Percentiles rank a stretch among this genome's conserved stretches.
Evolutionary conservation across 179 eudicot genomes (phyloP).

Genomic region (Patellifolia procumbens): DNA sequence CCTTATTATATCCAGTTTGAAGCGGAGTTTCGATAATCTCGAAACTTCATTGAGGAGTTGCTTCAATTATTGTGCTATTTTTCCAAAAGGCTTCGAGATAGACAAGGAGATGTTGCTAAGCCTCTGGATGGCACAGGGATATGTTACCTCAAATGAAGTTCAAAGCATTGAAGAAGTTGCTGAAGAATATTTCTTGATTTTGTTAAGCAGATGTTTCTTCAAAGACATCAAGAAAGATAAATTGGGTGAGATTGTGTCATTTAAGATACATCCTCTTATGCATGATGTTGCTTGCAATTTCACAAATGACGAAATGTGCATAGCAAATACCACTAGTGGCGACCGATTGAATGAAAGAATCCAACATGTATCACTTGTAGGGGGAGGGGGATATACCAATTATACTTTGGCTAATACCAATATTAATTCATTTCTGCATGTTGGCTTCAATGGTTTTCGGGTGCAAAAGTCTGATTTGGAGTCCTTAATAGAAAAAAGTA

Average conservation of each 20-base stretch:
- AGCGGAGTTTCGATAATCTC: too few relatives aligned
- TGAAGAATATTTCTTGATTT: background rate
- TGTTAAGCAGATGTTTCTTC: background rate
- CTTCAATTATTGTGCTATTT: too few relatives aligned
- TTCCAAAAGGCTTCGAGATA: too few relatives aligned
- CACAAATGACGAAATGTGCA: background rate
- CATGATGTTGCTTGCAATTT: background rate
- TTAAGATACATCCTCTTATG: too few relatives aligned
- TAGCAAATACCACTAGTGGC: background rate
- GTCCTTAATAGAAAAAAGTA: background rate
- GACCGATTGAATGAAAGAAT: background rate
- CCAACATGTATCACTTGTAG: background rate
- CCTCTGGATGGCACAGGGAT: too few relatives aligned
- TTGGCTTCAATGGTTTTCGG: too few relatives aligned
- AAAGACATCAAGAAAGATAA: background rate
- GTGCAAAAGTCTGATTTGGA: background rate
- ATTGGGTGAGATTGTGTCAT: background rate
- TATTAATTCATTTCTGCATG: background rate
- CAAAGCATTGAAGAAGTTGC: background rate
- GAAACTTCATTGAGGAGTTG: too few relatives aligned
- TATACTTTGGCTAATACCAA: background rate
- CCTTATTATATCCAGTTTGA: too few relatives aligned
- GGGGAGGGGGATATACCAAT: background rate
- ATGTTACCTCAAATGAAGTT: background rate
- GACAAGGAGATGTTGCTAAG: too few relatives aligned